A percentile compares a stretch with the other conserved stretches of the same genome.
phyloP scores from a whole-genome alignment of 2,329 filamentous ascomycete species.

The Cercospora canescens region DNA sequence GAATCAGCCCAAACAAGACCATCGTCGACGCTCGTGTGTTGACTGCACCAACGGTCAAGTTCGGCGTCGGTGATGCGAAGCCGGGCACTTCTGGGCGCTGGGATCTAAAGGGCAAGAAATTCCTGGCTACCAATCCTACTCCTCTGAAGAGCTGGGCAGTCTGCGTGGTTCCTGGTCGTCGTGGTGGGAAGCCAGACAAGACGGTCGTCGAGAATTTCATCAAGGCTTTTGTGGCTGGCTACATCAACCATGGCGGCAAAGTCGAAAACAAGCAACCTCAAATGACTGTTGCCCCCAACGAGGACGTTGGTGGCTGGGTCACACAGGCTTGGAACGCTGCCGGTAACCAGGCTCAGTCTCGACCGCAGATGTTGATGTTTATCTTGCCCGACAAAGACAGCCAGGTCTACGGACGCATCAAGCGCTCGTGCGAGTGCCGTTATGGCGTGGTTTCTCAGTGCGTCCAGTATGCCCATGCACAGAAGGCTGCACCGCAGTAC shows the following conservation, averaged over 20 bases:
- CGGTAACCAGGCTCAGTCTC: slow-evolving; percentile 53
- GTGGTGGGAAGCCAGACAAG: slow-evolving; percentile 46
- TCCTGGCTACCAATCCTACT: slow-evolving; percentile 62
- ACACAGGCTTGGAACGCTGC: slow-evolving; percentile 55
- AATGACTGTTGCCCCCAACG: slow-evolving; percentile 38
- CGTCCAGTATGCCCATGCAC: slow-evolving; percentile 69
- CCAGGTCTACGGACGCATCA: slow-evolving; percentile 77
- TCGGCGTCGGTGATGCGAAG: slow-evolving; percentile 54
- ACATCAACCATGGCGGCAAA: slow-evolving; percentile 61
- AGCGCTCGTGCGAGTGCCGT: slow-evolving; percentile 84
- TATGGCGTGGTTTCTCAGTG: slow-evolving; percentile 84
- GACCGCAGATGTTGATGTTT: slow-evolving; percentile 77
- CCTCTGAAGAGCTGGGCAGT: slow-evolving; percentile 73
- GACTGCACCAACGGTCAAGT: slow-evolving; percentile 69
- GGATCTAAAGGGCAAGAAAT: slow-evolving; percentile 82
- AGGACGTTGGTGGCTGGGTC: slow-evolving; percentile 34
- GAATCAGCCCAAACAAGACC: slow-evolving; percentile 65
- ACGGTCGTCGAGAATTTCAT: slow-evolving; percentile 55
- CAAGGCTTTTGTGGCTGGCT: slow-evolving; percentile 62
- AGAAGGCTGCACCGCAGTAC: slow-evolving; percentile 74
- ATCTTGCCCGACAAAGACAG: slow-evolving; percentile 71
- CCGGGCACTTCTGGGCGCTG: slow-evolving; percentile 74
- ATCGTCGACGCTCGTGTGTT: slow-evolving; percentile 68
- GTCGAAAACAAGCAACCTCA: slow-evolving; percentile 51
- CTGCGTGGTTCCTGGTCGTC: slow-evolving; percentile 61